These are phyloP conservation scores for Pontederia crassipes DNA, from an alignment of 176 grass and related monocot species.

Conservation along the genomic window DNA sequence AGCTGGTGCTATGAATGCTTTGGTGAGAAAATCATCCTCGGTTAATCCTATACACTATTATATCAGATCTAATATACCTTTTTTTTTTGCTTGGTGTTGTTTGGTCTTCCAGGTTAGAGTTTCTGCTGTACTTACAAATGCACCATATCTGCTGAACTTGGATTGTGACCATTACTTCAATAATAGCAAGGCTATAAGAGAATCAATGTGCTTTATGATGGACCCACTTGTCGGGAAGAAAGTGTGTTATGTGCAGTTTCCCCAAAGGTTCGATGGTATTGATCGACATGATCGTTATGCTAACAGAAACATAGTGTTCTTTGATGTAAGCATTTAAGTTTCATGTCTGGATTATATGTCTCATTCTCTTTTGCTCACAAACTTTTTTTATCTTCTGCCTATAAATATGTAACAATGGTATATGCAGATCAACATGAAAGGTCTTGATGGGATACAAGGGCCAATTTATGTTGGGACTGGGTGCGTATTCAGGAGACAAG, in stretches of 20 bases:
- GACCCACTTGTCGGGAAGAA: slow-evolving; percentile 80
- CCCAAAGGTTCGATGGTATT: slow-evolving; percentile 91
- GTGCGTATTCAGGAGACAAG: slow-evolving; percentile 72
- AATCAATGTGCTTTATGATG: slow-evolving; percentile 99
- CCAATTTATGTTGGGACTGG: slow-evolving; percentile 95
- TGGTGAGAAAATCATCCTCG: slow-evolving; percentile 29
- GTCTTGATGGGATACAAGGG: slow-evolving; percentile 93
- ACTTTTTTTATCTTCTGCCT: not conserved
- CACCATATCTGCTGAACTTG: slow-evolving; percentile 78
- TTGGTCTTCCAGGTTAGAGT: slow-evolving; percentile 45
- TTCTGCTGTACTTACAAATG: slow-evolving; percentile 75
- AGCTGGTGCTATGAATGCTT: slow-evolving; percentile 89
- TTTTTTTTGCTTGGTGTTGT: no score
- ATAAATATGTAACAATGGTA: slow-evolving; percentile 3
- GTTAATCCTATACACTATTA: not conserved
- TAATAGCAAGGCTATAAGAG: slow-evolving; percentile 79
- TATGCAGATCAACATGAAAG: slow-evolving; percentile 95
- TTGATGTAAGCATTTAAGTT: slow-evolving; percentile 55
- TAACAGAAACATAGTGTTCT: slow-evolving; percentile 82
- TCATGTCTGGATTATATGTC: not conserved
- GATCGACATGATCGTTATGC: slow-evolving; percentile 83
- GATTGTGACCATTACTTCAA: slow-evolving; percentile 96
- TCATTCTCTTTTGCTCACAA: not conserved
- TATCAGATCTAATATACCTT: no score
- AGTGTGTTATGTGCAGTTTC: slow-evolving; percentile 89